These are phyloP conservation scores for Avena sativa DNA, from an alignment of 176 grass and related monocot species.

Conservation along the genomic window DNA sequence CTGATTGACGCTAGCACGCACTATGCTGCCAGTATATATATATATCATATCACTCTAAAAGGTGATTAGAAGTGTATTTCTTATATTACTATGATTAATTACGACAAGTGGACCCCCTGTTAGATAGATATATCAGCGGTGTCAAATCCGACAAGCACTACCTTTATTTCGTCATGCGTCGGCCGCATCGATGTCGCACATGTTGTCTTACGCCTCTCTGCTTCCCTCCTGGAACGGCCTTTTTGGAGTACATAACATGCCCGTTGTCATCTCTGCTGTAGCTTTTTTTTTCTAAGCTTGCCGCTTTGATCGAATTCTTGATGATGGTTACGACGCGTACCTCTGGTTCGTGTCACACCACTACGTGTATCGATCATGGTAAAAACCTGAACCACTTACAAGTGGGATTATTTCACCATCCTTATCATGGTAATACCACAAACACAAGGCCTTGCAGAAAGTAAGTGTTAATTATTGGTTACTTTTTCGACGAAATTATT, in stretches of 20 bases:
- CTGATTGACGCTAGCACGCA: not conserved
- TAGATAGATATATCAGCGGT: not conserved
- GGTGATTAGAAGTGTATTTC: too few relatives aligned
- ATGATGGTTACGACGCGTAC: not conserved
- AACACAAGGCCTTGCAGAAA: not conserved
- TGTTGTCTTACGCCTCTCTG: not conserved
- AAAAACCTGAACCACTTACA: not conserved
- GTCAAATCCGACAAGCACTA: not conserved
- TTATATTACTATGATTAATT: too few relatives aligned
- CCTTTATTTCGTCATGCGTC: not conserved
- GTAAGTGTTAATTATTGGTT: not conserved
- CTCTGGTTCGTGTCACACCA: not conserved
- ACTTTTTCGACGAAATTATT: not conserved
- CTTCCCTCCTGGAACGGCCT: not conserved
- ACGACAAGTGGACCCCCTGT: not conserved
- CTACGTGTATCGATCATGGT: not conserved
- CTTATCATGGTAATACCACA: not conserved
- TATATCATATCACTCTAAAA: too few relatives aligned
- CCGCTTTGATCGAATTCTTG: not conserved
- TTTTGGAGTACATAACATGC: not conserved
- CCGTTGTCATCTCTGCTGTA: not conserved
- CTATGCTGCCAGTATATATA: too few relatives aligned
- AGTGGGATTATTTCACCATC: not conserved
- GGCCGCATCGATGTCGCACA: not conserved
- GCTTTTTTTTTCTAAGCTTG: not conserved